Evolutionary conservation across 768 basidiomycete genomes (phyloP).

Genomic region (Boletus reticulatus): DNA sequence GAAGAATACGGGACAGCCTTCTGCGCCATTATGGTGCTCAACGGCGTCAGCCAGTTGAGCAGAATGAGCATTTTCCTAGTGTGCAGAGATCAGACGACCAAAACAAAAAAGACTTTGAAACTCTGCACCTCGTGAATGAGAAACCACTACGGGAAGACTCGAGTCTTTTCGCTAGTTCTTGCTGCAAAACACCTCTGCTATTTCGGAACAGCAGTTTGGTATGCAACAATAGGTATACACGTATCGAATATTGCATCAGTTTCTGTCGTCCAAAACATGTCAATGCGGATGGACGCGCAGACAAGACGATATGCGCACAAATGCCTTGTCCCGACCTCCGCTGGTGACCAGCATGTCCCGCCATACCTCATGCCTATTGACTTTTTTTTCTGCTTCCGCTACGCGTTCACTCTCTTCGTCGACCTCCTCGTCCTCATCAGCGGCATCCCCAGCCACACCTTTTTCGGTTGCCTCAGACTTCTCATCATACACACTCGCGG

Average conservation of each 20-base stretch:
- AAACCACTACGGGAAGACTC: conserved; percentile 54
- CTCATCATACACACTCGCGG: conserved; percentile 39
- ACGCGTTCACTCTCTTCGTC: conserved; percentile 49
- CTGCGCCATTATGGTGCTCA: conserved; percentile 69
- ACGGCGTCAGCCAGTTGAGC: conserved; percentile 81
- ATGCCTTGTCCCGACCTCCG: conserved; percentile 79
- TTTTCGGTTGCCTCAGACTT: conserved; percentile 36
- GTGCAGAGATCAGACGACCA: conserved; percentile 2
- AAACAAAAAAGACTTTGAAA: conserved; percentile 4
- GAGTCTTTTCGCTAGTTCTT: conserved; percentile 56
- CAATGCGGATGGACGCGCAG: neutral
- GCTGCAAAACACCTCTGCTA: conserved; percentile 46
- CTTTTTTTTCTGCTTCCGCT: conserved; percentile 42
- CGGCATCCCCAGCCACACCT: conserved; percentile 13
- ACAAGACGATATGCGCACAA: conserved; percentile 49
- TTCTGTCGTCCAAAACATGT: conserved; percentile 47
- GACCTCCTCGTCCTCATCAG: conserved; percentile 40
- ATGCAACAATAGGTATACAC: conserved; percentile 72
- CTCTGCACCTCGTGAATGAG: conserved; percentile 67
- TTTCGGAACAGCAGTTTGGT: conserved; percentile 49
- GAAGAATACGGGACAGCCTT: conserved; percentile 63
- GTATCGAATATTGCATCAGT: conserved; percentile 82
- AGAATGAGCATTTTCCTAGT: conserved; percentile 74
- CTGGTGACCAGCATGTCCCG: conserved; percentile 76
- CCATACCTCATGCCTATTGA: conserved; percentile 71